These are phyloP conservation scores for Podospora comata DNA, from an alignment of 495 filamentous ascomycete species.

Conservation along the genomic window DNA sequence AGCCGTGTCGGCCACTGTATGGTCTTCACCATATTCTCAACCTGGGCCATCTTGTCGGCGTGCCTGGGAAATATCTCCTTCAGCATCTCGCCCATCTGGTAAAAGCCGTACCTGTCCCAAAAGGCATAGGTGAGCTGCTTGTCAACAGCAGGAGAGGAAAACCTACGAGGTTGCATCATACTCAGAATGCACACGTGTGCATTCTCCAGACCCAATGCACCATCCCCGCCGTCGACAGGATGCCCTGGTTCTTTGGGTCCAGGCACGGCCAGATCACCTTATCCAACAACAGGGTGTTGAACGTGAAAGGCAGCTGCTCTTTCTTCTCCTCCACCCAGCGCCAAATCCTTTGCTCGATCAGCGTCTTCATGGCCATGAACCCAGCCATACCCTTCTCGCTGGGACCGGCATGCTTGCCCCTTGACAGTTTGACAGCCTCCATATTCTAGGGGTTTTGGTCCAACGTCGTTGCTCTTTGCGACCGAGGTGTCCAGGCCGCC, in stretches of 20 bases:
- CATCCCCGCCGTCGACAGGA: conserved; percentile 35
- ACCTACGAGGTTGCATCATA: conserved; percentile 27
- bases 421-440: conserved; percentile 26
- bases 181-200: conserved; percentile 23
- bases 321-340: conserved; percentile 31
- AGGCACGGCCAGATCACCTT: conserved; percentile 36
- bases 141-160: conserved; percentile 18
- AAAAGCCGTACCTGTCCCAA: conserved; percentile 33
- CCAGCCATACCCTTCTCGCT: conserved; percentile 28
- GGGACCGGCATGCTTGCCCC: conserved; percentile 14
- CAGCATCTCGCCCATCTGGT: conserved; percentile 31
- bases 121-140: conserved; percentile 36
- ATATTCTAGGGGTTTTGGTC: conserved; percentile 33
- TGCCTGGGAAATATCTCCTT: conserved; percentile 31
- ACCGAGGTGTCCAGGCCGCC: conserved; percentile 34
- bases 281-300: conserved; percentile 34
- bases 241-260: conserved; percentile 30
- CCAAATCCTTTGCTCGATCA: conserved; percentile 37
- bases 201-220: conserved; percentile 33
- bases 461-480: conserved; percentile 22
- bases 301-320: conserved; percentile 31
- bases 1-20: conserved; percentile 35
- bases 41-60: conserved; percentile 18
- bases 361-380: conserved; percentile 39
- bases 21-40: conserved; percentile 34